Conservation (phyloP, 768 basidiomycete genomes). For the Cyclocybe cylindracea region DNA sequence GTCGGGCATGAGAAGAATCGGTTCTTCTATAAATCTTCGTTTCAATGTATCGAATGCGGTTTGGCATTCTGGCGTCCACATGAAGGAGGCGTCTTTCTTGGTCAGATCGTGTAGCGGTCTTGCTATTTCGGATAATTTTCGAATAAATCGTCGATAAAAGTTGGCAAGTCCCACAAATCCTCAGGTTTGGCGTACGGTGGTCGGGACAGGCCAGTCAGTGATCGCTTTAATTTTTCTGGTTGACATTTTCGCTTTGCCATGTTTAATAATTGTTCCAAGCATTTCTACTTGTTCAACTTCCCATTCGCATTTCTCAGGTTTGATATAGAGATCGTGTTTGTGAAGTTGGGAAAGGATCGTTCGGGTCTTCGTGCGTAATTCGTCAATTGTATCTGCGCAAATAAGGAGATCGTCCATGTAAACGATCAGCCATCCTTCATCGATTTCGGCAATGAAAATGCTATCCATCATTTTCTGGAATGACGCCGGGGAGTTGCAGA, state of each 20-base stretch:
- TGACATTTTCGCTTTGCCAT: not conserved
- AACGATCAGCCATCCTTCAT: slow-evolving; percentile 1
- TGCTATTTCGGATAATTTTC: slow-evolving; percentile 26
- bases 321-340: no score
- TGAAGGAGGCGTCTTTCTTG: slow-evolving; percentile 22
- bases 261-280: slow-evolving; percentile 22
- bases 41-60: slow-evolving; percentile 31
- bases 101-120: slow-evolving; percentile 27
- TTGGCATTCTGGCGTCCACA: slow-evolving; percentile 22
- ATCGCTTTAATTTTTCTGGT: slow-evolving; percentile 31
- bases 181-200: not conserved
- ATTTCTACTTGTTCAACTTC: no score
- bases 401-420: slow-evolving; percentile 16
- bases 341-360: slow-evolving; percentile 25
- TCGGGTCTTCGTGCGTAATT: slow-evolving; percentile 1
- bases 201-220: slow-evolving; percentile 27
- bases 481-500: slow-evolving; percentile 13
- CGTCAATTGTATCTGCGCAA: not conserved
- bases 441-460: slow-evolving; percentile 3
- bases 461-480: slow-evolving; percentile 18
- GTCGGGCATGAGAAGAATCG: slow-evolving; percentile 23
- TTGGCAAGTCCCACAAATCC: slow-evolving; percentile 37
- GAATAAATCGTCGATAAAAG: slow-evolving; percentile 37
- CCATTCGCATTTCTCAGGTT: no score
- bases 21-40: slow-evolving; percentile 18